Evolutionary conservation across 2,329 filamentous ascomycete species (phyloP), one percentile per base, ranked within the genome.

Genomic region (Rhynchosporium graminicola): DNA sequence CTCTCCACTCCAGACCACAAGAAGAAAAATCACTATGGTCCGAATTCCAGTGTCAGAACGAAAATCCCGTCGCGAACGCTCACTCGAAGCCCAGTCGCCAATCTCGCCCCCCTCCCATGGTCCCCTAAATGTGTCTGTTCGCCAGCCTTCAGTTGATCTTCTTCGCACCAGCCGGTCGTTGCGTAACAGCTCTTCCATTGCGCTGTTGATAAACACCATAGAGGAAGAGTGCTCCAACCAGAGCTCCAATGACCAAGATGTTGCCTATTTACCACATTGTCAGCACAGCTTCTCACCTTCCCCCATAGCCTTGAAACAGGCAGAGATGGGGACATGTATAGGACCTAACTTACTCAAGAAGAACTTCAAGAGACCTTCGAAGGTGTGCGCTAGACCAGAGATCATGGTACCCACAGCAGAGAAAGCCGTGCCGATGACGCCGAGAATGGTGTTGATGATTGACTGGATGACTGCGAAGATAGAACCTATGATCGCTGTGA

Each of bases 281-380:
- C 13, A 28, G 26, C 20, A 43, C 20, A 15, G 2, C 7, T 43
- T 56, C 52, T 9, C 13, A 13, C 26, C 5, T 45, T 38, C 13
- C 40, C 3, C 20, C 33, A n/a, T 26, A 38, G 38, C 29, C 33
- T 20, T 36, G 1, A n/a, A 56, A 29, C 3, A 26, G 2, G 33
- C 42, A 38, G 15, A 29, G 28, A 48, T 20, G 38, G 10, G 2
- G 46, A 4, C n/a, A n/a, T 26, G 7, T 13, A 31, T 28, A 20
- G 26, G 29, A 9, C 29, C n/a, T 8, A 9, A 69, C 70, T 62
- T 65, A 73, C 72, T 68, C 36, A 73, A 48, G 4, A 74, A n/a
- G 60, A 74, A 74, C 57, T 71, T 72, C 13, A 71, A 8, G 29
- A 73, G 47, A 3, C 68, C 72, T 48, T 71, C 68, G 48, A 71